A percentile compares a stretch with the other conserved stretches of the same genome.
These are phyloP conservation scores for Ilyonectria destructans DNA, from an alignment of 2,329 filamentous ascomycete species.

Conservation along the genomic window DNA sequence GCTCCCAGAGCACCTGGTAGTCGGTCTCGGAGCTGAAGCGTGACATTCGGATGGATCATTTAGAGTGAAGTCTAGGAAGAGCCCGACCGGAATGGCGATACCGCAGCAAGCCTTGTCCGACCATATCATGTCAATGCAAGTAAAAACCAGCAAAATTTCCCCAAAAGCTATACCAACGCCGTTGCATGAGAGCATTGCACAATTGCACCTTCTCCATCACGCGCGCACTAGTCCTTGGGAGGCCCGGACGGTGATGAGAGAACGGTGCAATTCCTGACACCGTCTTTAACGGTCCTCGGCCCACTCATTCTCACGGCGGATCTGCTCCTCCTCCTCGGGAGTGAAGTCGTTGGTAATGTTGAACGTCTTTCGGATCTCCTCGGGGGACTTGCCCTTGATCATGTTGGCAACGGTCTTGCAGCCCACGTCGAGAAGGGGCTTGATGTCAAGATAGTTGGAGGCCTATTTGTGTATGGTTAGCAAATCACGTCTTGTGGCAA, in stretches of 20 bases:
- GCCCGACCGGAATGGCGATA: slow-evolving; percentile 11
- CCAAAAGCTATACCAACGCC: slow-evolving; percentile 48
- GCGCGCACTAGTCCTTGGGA: neutral
- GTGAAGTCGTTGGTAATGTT: slow-evolving; percentile 99
- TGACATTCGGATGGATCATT: slow-evolving; percentile 30
- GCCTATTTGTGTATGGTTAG: slow-evolving; percentile 70
- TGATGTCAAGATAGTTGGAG: slow-evolving; percentile 99
- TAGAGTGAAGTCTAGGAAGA: slow-evolving; percentile 27
- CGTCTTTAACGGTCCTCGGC: slow-evolving; percentile 81
- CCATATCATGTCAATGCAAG: slow-evolving; percentile 31
- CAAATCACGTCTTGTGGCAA: slow-evolving; percentile 18
- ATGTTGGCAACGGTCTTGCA: slow-evolving; percentile 99
- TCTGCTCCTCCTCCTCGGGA: slow-evolving; percentile 98
- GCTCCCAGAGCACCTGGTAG: slow-evolving; percentile 11
- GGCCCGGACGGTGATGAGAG: slow-evolving; percentile 3
- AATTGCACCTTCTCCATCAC: neutral
- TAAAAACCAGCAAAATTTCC: slow-evolving; percentile 41
- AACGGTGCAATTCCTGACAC: slow-evolving; percentile 1
- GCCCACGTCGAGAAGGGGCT: slow-evolving; percentile 95
- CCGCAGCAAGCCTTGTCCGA: slow-evolving; percentile 19
- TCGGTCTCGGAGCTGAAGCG: slow-evolving; percentile 26
- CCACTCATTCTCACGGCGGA: slow-evolving; percentile 92
- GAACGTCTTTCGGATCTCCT: slow-evolving; percentile 99
- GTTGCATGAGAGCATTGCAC: slow-evolving; percentile 32
- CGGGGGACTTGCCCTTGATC: slow-evolving; percentile 99